These are phyloP conservation scores for Alternaria metachromatica DNA, from an alignment of 2,329 filamentous ascomycete species.

Conservation along the genomic window DNA sequence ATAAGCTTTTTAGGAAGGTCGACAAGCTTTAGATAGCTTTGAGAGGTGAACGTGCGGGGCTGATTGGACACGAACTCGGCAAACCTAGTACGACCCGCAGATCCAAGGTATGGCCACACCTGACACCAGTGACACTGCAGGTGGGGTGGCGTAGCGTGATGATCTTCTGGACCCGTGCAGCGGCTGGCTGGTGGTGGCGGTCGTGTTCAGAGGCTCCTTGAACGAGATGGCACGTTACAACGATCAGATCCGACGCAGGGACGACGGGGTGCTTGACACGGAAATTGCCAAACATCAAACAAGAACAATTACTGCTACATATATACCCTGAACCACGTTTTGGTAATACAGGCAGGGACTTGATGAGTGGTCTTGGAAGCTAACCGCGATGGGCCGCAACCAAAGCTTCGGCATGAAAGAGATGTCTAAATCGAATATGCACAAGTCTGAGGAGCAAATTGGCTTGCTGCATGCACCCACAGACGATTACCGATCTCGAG, in stretches of 20 bases:
- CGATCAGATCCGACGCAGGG: background rate
- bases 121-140: background rate
- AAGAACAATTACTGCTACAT: background rate
- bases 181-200: background rate
- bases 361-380: background rate
- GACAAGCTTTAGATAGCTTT: conserved; percentile 20
- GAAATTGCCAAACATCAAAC: background rate
- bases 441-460: conserved; percentile 23
- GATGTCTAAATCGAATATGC: conserved; percentile 4
- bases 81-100: background rate
- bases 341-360: background rate
- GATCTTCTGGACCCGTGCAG: background rate
- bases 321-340: background rate
- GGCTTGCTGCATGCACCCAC: conserved; percentile 24
- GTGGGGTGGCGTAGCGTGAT: background rate
- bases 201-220: background rate
- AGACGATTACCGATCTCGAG: conserved; percentile 6
- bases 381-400: background rate
- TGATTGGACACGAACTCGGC: conserved; percentile 19
- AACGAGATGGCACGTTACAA: background rate
- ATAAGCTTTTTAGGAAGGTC: conserved; percentile 32
- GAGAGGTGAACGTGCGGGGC: conserved; percentile 15
- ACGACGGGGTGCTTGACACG: background rate
- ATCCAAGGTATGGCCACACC: background rate
- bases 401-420: conserved; percentile 13